These are phyloP conservation scores for Arabidopsis suecica DNA, from an alignment of 345 rosid species.

Conservation along the genomic window DNA sequence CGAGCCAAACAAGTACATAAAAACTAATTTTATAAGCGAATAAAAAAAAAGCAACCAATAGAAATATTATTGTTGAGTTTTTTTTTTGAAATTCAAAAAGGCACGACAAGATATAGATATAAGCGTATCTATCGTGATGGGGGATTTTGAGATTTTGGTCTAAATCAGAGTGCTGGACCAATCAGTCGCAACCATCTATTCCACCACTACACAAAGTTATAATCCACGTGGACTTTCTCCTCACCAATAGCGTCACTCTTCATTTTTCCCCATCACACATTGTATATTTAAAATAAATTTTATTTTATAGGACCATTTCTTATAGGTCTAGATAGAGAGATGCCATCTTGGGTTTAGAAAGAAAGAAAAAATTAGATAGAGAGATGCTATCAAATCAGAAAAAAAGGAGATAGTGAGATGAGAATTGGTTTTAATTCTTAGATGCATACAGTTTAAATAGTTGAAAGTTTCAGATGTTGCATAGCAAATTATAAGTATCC, in stretches of 20 bases:
- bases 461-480: conserved; percentile 14
- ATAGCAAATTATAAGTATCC: background rate
- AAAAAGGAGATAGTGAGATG: background rate
- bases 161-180: conserved; percentile 42
- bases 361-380: background rate
- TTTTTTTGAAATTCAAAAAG: conserved; percentile 25
- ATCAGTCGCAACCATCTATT: conserved; percentile 37
- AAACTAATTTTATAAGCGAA: background rate
- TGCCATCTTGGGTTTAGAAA: background rate
- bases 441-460: background rate
- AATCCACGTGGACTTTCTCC: conserved; percentile 28
- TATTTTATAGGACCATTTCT: conserved; percentile 15
- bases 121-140: conserved; percentile 39
- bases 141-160: conserved; percentile 37
- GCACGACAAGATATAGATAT: conserved; percentile 36
- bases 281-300: background rate
- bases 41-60: conserved; percentile 2
- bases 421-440: background rate
- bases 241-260: conserved; percentile 37
- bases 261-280: conserved; percentile 30
- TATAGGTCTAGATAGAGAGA: conserved; percentile 18
- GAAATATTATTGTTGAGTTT: conserved; percentile 8
- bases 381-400: background rate
- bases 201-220: conserved; percentile 37
- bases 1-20: conserved; percentile 35